These are phyloP conservation scores for Aspergillus sp. DNA, from an alignment of 2,329 filamentous ascomycete species.

Conservation along the genomic window DNA sequence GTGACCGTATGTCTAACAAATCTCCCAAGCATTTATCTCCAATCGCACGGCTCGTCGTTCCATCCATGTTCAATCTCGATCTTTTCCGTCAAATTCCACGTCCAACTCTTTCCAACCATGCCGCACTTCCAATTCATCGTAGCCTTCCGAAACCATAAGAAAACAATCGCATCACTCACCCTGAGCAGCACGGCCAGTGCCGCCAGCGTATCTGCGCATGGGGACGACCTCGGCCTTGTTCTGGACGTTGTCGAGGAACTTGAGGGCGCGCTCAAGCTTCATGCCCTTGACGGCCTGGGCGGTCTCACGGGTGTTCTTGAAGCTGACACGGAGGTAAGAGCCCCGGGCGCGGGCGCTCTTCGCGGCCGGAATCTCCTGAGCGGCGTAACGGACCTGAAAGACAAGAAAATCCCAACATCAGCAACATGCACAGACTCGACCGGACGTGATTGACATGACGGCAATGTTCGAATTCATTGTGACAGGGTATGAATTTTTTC, in stretches of 20 bases:
- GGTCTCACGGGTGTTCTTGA: slow-evolving; percentile 99
- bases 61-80: too few species aligned
- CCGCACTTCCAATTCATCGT: not conserved
- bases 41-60: too few species aligned
- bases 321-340: slow-evolving; percentile 97
- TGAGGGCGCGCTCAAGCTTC: slow-evolving; percentile 90
- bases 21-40: not conserved
- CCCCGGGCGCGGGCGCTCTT: slow-evolving; percentile 98
- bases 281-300: slow-evolving; percentile 99
- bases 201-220: slow-evolving; percentile 95
- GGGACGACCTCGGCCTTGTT: slow-evolving; percentile 96
- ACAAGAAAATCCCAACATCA: slow-evolving; percentile 17
- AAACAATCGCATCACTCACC: slow-evolving; percentile 58
- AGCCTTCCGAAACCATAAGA: not conserved
- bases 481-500: not conserved
- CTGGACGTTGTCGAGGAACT: slow-evolving; percentile 97
- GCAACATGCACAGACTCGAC: slow-evolving; percentile 10
- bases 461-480: not conserved
- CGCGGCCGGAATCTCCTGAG: slow-evolving; percentile 73
- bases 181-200: slow-evolving; percentile 93
- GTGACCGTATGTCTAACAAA: not conserved
- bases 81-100: too few species aligned
- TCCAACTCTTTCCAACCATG: slow-evolving; percentile 5
- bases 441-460: too few species aligned
- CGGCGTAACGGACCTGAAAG: slow-evolving; percentile 86